phyloP scores from a whole-genome alignment of 306 rosid species.

The Parietaria judaica region DNA sequence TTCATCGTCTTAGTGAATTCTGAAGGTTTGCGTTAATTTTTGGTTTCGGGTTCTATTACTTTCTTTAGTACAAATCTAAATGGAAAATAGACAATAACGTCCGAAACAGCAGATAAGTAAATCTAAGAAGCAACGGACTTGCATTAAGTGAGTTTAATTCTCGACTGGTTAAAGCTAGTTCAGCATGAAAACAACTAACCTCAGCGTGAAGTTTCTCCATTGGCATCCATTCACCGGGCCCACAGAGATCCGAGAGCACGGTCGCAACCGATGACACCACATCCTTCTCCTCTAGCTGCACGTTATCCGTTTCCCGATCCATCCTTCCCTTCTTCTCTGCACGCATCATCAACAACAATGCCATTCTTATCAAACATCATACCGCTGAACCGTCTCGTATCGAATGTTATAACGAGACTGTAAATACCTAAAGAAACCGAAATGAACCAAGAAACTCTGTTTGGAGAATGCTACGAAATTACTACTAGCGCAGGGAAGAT shows the following conservation, averaged over 20 bases:
- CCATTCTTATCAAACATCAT: conserved; percentile 15
- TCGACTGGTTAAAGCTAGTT: too few relatives aligned
- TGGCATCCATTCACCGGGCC: conserved; percentile 99
- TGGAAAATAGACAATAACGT: background rate
- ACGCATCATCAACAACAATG: conserved; percentile 17
- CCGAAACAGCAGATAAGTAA: background rate
- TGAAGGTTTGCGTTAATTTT: too few relatives aligned
- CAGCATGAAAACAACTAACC: conserved; percentile 35
- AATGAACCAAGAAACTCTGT: too few relatives aligned
- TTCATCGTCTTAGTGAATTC: too few relatives aligned
- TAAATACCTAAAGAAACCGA: background rate
- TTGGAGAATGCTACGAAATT: too few relatives aligned
- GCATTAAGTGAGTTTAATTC: too few relatives aligned
- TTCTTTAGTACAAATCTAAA: background rate
- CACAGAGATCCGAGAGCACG: conserved; percentile 92
- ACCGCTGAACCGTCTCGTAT: background rate
- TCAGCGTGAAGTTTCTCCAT: conserved; percentile 92
- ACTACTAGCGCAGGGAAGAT: too few relatives aligned
- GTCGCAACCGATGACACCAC: conserved; percentile 99
- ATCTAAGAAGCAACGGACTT: background rate
- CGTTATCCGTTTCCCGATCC: conserved; percentile 84
- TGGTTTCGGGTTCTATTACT: too few relatives aligned
- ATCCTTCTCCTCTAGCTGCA: conserved; percentile 89
- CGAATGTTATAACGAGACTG: background rate
- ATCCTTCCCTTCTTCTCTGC: conserved; percentile 79